Evolutionary conservation across 169 alveolate species (phyloP).

Genomic region (Perkinsus olseni): DNA sequence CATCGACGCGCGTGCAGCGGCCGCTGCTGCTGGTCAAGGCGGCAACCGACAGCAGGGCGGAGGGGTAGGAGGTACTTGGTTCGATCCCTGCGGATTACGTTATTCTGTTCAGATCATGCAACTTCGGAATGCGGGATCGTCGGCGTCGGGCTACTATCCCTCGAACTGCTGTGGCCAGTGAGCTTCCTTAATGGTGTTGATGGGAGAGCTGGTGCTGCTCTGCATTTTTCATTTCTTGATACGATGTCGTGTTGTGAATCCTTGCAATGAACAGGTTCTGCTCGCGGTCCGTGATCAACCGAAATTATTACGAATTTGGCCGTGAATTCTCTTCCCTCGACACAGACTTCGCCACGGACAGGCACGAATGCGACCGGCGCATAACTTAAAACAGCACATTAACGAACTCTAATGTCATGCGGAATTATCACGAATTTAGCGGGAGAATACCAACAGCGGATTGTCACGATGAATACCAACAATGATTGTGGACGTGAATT

Average conservation of each 20-base stretch:
- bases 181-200: neutral
- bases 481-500: no score
- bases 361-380: no score
- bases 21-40: neutral
- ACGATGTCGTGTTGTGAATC: neutral
- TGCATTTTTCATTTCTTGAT: neutral
- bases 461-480: no score
- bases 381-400: no score
- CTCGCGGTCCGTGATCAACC: no score
- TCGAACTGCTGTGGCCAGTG: neutral
- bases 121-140: neutral
- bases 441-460: no score
- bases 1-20: constrained; percentile 15
- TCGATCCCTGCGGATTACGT: neutral
- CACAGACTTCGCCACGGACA: no score
- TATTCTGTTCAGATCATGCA: neutral
- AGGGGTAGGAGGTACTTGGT: neutral
- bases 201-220: neutral
- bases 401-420: no score
- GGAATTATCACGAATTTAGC: no score
- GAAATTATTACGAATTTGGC: no score
- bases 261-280: neutral
- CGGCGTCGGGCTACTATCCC: neutral
- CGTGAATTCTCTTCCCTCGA: no score
- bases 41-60: neutral